Evolutionary conservation across 208 protist genomes (phyloP), one percentile per base, ranked within the genome.

Genomic region (Crithidia fasciculata): DNA sequence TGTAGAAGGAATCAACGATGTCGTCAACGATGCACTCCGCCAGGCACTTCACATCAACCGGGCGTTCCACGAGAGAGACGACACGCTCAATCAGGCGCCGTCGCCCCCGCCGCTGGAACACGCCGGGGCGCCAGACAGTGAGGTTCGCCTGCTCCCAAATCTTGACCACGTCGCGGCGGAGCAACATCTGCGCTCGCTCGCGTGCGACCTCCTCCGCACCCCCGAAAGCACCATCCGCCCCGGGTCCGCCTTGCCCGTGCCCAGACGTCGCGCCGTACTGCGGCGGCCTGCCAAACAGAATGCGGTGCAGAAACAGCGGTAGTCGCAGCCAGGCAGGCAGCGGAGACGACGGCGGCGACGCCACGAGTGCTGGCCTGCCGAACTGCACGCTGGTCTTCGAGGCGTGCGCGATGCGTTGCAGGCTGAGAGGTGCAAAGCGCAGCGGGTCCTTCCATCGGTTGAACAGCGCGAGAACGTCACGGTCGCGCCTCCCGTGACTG

Each of bases 51-150:
- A 91, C 77, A 67, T 89, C 81, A 8, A 83, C 64, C 15, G 70
- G 70, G 2, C 83, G 72, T 47, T 80, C 72, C 3, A 83, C 57
- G 7, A 82, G 66, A 2, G 65, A 63, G 52, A 89, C 69, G 10
- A 86, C 8, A 8, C 52, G 41, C 71, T 89, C 82, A 2, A 77
- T 47, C 58, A 80, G 15, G 10, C 64, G 63, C 19, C 78, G 83
- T 19, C 49, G 78, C 4, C 74, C 62, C 8, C 55, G 52, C 3
- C 81, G 74, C 15, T 41, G 56, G 53, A 92, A 74, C 8, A 84
- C 80, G 19, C 84, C 87, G 5, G 84, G 81, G 8, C 82, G 78
- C 84, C 87, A 92, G 49, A 92, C 84, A 50, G 87, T 88, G 52
- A 92, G 13, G 73, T 87, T 79, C 9, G 84, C 62, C 28, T 79